Conservation (phyloP, 78 protist genomes). For the Dictyostelium citrinum region DNA sequence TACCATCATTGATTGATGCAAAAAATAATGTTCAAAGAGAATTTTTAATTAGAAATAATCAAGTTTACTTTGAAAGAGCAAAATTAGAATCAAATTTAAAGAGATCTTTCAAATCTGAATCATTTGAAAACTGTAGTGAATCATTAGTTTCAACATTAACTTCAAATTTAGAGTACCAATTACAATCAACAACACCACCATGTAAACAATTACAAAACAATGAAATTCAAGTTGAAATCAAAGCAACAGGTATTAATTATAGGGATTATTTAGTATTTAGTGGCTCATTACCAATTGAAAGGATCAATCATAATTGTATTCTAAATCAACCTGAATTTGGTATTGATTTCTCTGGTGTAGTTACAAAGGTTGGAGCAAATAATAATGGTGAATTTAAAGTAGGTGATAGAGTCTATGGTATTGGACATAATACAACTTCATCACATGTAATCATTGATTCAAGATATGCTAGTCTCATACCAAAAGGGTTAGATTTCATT, state of each 20-base stretch:
- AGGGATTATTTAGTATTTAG: constrained; percentile 23
- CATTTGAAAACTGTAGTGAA: neutral
- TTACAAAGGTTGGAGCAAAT: neutral
- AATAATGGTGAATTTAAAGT: neutral
- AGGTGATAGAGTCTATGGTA: constrained; percentile 22
- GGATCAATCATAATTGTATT: neutral
- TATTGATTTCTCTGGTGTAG: neutral
- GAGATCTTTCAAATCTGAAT: neutral
- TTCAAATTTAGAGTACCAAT: neutral
- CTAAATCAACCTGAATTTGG: neutral
- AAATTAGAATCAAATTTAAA: neutral
- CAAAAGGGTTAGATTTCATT: neutral
- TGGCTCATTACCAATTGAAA: constrained; percentile 2
- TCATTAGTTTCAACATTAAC: neutral
- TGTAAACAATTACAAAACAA: neutral
- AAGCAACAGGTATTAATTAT: constrained; percentile 56
- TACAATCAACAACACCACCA: neutral
- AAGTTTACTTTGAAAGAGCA: neutral
- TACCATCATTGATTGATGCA: neutral
- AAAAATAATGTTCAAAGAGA: neutral
- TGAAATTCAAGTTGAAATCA: constrained; percentile 45
- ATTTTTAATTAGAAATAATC: neutral
- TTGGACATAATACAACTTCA: neutral
- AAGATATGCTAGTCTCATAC: neutral
- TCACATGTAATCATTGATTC: neutral